These are phyloP conservation scores for Mucor racemosus DNA, from an alignment of 371 early-diverging fungal species.

Conservation along the genomic window DNA sequence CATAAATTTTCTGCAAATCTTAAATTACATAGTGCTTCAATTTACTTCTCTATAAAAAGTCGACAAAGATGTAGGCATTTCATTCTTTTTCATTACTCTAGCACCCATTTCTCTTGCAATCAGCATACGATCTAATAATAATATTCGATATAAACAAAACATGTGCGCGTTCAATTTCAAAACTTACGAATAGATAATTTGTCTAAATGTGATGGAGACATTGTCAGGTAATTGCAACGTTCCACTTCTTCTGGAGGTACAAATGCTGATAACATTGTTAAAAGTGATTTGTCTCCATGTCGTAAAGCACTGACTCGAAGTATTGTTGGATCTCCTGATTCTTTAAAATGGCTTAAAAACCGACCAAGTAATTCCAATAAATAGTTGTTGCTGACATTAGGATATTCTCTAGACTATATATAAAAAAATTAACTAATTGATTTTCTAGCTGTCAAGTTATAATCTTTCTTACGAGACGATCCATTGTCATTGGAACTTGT, in stretches of 20 bases:
- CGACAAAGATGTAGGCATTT: slow-evolving; percentile 32
- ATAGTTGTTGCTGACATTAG: slow-evolving; percentile 32
- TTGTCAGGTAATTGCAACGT: slow-evolving; percentile 32
- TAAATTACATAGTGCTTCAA: background rate
- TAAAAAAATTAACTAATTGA: background rate
- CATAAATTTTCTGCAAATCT: slow-evolving; percentile 8
- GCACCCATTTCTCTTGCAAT: slow-evolving; percentile 40
- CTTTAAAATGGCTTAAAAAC: slow-evolving; percentile 39
- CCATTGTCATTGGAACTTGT: slow-evolving; percentile 53
- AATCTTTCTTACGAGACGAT: slow-evolving; percentile 58
- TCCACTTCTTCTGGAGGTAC: slow-evolving; percentile 25
- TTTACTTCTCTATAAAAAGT: slow-evolving; percentile 46
- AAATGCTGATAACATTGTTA: slow-evolving; percentile 50
- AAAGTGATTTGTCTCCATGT: slow-evolving; percentile 47
- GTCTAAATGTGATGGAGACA: slow-evolving; percentile 26
- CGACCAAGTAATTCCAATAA: slow-evolving; percentile 32
- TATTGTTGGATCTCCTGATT: slow-evolving; percentile 38
- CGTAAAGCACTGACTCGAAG: slow-evolving; percentile 40
- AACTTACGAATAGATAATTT: slow-evolving; percentile 36
- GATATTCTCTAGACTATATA: slow-evolving; percentile 37
- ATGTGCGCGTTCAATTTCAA: background rate
- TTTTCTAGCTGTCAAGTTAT: too few relatives aligned
- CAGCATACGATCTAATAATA: slow-evolving; percentile 33
- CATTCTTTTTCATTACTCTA: slow-evolving; percentile 23
- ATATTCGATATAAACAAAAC: background rate